phyloP scores from a whole-genome alignment of 805 yeast species.

The Wickerhamiella azyma region DNA sequence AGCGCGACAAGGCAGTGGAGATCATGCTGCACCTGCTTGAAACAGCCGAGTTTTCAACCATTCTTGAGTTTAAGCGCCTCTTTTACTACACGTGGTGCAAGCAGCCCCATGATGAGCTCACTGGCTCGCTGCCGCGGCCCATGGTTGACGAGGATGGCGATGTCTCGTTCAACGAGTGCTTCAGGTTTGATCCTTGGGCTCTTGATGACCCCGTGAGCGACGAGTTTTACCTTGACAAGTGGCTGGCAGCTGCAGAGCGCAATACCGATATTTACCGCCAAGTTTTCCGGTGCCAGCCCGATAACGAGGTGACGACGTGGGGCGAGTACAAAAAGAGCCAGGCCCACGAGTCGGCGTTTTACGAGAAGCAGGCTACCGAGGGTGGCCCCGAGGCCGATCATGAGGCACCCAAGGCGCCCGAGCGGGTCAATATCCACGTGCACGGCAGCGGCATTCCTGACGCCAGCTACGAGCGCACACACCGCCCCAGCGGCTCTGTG shows the following conservation, averaged over 20 bases:
- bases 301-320: constrained; percentile 83
- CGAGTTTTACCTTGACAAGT: constrained; percentile 71
- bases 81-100: constrained; percentile 17
- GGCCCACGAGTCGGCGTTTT: constrained; percentile 25
- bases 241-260: constrained; percentile 66
- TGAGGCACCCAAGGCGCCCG: constrained; percentile 17
- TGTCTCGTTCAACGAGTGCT: constrained; percentile 26
- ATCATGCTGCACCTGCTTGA: constrained; percentile 14
- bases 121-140: constrained; percentile 5
- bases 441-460: not conserved
- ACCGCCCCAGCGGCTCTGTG: not conserved
- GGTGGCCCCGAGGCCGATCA: constrained; percentile 35
- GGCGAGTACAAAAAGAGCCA: constrained; percentile 65
- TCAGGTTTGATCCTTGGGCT: constrained; percentile 66
- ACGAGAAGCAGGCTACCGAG: constrained; percentile 34
- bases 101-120: not conserved
- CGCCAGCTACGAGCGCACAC: not conserved
- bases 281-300: constrained; percentile 92
- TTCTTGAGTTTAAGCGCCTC: constrained; percentile 22
- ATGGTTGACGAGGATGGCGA: constrained; percentile 18
- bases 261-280: constrained; percentile 71
- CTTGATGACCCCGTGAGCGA: constrained; percentile 78
- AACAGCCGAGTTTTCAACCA: constrained; percentile 13
- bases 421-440: constrained; percentile 16
- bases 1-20: constrained; percentile 23